Conservation (phyloP, 2,329 filamentous ascomycete genomes). For the Elsinoe arachidis region DNA sequence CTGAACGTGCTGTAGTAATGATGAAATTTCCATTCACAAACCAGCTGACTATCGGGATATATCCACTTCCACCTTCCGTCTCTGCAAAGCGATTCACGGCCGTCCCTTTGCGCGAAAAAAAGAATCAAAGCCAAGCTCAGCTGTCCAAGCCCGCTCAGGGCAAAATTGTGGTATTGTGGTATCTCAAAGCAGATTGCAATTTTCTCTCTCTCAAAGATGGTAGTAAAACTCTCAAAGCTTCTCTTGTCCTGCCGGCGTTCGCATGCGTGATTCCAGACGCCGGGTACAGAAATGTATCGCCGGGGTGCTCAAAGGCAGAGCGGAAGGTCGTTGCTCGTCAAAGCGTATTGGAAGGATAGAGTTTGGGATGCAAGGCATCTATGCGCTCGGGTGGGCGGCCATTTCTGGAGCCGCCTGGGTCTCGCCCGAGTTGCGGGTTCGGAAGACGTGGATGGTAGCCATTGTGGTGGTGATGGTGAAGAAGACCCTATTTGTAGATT, state of each 20-base stretch:
- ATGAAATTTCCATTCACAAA: too few relatives aligned
- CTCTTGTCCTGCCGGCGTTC: not conserved
- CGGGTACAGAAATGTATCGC: not conserved
- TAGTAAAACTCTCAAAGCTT: conserved; percentile 2
- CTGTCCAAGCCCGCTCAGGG: too few relatives aligned
- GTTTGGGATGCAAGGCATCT: not conserved
- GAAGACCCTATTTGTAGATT: conserved; percentile 33
- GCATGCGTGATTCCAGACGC: not conserved
- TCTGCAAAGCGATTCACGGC: too few relatives aligned
- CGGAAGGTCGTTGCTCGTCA: not conserved
- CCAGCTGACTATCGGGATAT: too few relatives aligned
- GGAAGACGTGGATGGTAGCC: conserved; percentile 39
- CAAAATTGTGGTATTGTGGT: not conserved
- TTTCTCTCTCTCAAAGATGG: not conserved
- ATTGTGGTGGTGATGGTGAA: conserved; percentile 45
- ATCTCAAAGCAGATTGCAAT: not conserved
- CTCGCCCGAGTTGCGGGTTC: conserved; percentile 28
- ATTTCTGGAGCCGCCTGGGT: conserved; percentile 28
- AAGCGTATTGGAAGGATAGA: not conserved
- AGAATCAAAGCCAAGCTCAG: too few relatives aligned
- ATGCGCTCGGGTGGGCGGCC: conserved; percentile 4
- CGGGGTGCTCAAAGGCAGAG: not conserved
- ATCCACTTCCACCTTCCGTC: too few relatives aligned
- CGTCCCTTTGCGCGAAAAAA: too few relatives aligned
- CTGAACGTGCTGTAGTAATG: too few relatives aligned